Conservation (phyloP, 2,329 filamentous ascomycete genomes). For the Zymoseptoria passerinii region DNA sequence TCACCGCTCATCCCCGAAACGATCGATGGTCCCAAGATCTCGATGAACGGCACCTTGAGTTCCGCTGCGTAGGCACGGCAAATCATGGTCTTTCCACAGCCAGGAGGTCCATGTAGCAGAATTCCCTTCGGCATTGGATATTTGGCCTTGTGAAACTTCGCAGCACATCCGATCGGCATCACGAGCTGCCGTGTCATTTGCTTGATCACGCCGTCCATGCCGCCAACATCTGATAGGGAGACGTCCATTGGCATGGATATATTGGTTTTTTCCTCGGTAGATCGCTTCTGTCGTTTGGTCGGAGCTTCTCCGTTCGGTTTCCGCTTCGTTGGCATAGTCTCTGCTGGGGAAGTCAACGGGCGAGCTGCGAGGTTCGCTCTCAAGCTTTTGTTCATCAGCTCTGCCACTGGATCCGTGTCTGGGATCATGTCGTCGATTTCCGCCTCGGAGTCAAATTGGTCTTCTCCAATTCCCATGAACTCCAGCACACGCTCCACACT, state of each 20-base stretch:
- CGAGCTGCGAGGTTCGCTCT: slow-evolving; percentile 20
- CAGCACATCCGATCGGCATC: slow-evolving; percentile 60
- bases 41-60: slow-evolving; percentile 68
- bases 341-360: slow-evolving; percentile 10
- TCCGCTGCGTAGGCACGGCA: slow-evolving; percentile 71
- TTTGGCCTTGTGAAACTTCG: slow-evolving; percentile 56
- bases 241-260: slow-evolving; percentile 55
- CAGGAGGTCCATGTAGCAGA: slow-evolving; percentile 72
- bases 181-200: slow-evolving; percentile 64
- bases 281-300: slow-evolving; percentile 53
- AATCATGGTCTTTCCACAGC: slow-evolving; percentile 80
- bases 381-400: slow-evolving; percentile 56
- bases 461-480: slow-evolving; percentile 56
- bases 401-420: slow-evolving; percentile 20
- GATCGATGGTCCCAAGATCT: slow-evolving; percentile 72
- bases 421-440: slow-evolving; percentile 37
- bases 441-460: slow-evolving; percentile 46
- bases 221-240: slow-evolving; percentile 64
- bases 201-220: slow-evolving; percentile 62
- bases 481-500: slow-evolving; percentile 75
- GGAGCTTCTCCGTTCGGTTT: slow-evolving; percentile 58
- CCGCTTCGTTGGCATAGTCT: slow-evolving; percentile 41
- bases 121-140: slow-evolving; percentile 67
- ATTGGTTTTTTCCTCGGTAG: slow-evolving; percentile 34
- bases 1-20: slow-evolving; percentile 84